phyloP scores from a whole-genome alignment of 2,329 filamentous ascomycete genomes.

The Trichophyton equinum region DNA sequence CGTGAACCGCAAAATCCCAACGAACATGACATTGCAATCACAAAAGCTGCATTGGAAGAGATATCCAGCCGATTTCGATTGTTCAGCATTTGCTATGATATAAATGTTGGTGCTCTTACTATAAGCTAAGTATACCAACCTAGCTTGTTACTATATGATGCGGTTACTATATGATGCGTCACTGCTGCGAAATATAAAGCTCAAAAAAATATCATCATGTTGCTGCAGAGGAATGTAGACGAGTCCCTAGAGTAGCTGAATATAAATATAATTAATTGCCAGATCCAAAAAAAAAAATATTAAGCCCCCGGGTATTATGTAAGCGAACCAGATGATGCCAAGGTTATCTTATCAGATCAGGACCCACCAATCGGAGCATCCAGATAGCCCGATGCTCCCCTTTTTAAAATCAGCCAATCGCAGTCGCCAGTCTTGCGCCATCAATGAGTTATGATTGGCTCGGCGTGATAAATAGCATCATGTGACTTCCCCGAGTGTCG shows the following conservation, averaged over 20 bases:
- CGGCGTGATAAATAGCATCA: neutral
- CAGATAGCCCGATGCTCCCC: neutral
- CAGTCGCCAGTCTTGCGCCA: neutral
- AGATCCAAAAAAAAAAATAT: too few species aligned
- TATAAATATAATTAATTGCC: too few species aligned
- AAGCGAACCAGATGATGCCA: neutral
- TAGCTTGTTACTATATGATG: too few species aligned
- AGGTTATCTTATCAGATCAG: neutral
- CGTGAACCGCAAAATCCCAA: neutral
- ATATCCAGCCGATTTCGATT: too few species aligned
- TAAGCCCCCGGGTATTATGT: neutral
- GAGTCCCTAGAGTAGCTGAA: too few species aligned
- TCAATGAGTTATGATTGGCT: neutral
- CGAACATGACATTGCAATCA: neutral
- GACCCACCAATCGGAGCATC: neutral
- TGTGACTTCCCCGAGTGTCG: slow-evolving; percentile 6
- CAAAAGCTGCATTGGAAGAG: neutral
- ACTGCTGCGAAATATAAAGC: too few species aligned
- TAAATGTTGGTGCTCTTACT: too few species aligned
- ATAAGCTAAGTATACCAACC: too few species aligned
- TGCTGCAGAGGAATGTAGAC: too few species aligned
- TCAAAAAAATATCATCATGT: too few species aligned
- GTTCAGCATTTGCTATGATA: too few species aligned
- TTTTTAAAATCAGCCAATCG: neutral
- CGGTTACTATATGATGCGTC: too few species aligned